phyloP scores from a whole-genome alignment of 1,284 basidiomycete genomes.

The Phenoliferia sp. region DNA sequence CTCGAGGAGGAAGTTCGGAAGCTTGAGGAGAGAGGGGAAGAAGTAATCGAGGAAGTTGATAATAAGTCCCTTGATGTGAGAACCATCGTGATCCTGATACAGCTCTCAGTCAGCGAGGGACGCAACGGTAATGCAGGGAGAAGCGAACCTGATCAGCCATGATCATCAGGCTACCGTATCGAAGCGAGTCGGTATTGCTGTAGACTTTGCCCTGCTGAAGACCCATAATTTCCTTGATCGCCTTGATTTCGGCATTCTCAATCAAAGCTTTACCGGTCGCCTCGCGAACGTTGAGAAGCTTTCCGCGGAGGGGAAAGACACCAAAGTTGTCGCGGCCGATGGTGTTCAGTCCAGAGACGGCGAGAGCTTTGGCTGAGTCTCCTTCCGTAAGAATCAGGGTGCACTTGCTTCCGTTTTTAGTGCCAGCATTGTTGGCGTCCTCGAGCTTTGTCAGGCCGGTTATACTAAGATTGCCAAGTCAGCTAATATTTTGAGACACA shows the following conservation, averaged over 20 bases:
- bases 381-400: constrained; percentile 98
- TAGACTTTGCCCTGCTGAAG: constrained; percentile 93
- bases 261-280: constrained; percentile 92
- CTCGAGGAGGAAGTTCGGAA: constrained; percentile 92
- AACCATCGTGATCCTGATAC: constrained; percentile 92
- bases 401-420: constrained; percentile 71
- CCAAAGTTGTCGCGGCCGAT: constrained; percentile 96
- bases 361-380: constrained; percentile 96
- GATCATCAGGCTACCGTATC: constrained; percentile 97
- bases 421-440: constrained; percentile 97
- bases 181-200: constrained; percentile 61
- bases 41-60: constrained; percentile 99
- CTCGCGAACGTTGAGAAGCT: constrained; percentile 95
- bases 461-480: constrained; percentile 46
- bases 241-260: constrained; percentile 96
- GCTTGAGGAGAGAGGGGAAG: constrained; percentile 87
- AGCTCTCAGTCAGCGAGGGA: neutral
- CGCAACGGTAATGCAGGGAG: neutral
- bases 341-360: constrained; percentile 87
- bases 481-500: neutral
- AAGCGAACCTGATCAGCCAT: constrained; percentile 92
- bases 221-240: constrained; percentile 97
- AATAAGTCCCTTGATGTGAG: constrained; percentile 97
- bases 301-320: constrained; percentile 95
- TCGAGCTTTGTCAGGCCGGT: constrained; percentile 89